Evolutionary conservation across 2,329 filamentous ascomycete genomes (phyloP).

Genomic region (Phaeosphaeriaceae sp.): DNA sequence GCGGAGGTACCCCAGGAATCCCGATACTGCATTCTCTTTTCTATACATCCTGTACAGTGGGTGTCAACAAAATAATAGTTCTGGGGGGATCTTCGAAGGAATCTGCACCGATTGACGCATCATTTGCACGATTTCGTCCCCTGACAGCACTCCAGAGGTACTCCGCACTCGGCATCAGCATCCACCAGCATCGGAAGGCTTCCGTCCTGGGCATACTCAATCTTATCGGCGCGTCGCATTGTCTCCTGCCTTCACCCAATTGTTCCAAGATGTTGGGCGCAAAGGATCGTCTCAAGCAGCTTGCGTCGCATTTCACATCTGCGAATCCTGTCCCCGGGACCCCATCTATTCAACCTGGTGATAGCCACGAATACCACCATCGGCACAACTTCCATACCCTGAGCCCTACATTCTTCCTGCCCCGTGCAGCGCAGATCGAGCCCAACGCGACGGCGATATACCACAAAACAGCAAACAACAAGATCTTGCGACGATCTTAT

Average conservation of each 20-base stretch:
- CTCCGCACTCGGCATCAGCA: conserved; percentile 25
- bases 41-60: conserved; percentile 1
- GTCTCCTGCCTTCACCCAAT: neutral
- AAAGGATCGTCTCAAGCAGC: conserved; percentile 42
- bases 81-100: neutral
- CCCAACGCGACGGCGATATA: conserved; percentile 81
- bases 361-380: conserved; percentile 52
- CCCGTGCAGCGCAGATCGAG: conserved; percentile 86
- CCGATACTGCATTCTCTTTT: conserved; percentile 6
- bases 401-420: conserved; percentile 85
- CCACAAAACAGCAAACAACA: conserved; percentile 81
- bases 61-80: conserved; percentile 1
- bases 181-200: conserved; percentile 8
- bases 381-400: conserved; percentile 74
- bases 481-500: conserved; percentile 78
- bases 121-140: too few species aligned
- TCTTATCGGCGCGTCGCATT: conserved; percentile 1
- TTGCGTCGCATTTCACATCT: conserved; percentile 47
- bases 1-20: conserved; percentile 28
- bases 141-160: conserved; percentile 1
- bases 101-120: neutral
- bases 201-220: conserved; percentile 1
- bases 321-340: conserved; percentile 36
- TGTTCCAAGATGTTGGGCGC: conserved; percentile 11
- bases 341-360: conserved; percentile 46